Evolutionary conservation across 2,329 filamentous ascomycete species (phyloP).

Genomic region (Setomelanomma holmii): DNA sequence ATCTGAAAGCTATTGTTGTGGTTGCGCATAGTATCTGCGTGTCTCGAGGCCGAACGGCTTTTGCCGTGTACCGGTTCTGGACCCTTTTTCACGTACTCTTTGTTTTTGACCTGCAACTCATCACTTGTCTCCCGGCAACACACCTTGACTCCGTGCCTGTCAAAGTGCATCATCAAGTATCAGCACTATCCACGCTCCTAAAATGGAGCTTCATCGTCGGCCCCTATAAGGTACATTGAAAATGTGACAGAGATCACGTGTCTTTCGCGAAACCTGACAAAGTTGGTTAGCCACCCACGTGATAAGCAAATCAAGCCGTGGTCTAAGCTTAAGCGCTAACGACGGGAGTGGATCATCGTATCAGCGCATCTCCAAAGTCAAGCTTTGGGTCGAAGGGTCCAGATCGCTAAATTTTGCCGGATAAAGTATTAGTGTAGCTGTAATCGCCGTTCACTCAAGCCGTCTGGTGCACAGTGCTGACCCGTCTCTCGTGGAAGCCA

Average conservation of each 20-base stretch:
- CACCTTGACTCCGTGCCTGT: neutral
- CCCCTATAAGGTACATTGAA: neutral
- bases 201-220: neutral
- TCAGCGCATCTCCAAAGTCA: constrained; percentile 12
- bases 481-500: constrained; percentile 31
- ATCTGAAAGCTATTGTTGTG: too few species aligned
- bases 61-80: too few species aligned
- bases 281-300: constrained; percentile 22
- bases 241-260: constrained; percentile 22
- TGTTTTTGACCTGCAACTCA: too few species aligned
- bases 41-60: too few species aligned
- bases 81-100: too few species aligned
- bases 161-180: neutral
- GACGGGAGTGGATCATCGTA: constrained; percentile 21
- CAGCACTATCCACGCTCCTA: neutral
- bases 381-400: constrained; percentile 21
- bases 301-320: constrained; percentile 9
- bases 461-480: constrained; percentile 18
- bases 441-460: constrained; percentile 24
- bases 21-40: too few species aligned
- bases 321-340: constrained; percentile 16
- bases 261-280: constrained; percentile 29
- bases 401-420: constrained; percentile 24
- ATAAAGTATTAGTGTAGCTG: constrained; percentile 16
- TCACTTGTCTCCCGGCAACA: neutral